A percentile compares a stretch with the other conserved stretches of the same genome.
These are phyloP conservation scores for Sugiyamaella castrensis DNA, from an alignment of 1,139 yeast genomes.

Conservation along the genomic window DNA sequence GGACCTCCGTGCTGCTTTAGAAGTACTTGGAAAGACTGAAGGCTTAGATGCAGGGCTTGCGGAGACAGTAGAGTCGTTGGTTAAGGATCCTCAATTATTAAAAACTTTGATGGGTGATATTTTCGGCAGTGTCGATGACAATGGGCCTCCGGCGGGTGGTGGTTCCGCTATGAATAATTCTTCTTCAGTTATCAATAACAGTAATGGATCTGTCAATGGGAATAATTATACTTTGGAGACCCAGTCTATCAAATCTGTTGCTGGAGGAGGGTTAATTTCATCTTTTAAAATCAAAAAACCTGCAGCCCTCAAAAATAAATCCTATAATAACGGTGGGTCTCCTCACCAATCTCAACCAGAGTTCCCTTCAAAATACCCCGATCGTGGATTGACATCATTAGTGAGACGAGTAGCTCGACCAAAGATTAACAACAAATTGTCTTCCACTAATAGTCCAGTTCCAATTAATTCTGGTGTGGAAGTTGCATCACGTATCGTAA, in stretches of 20 bases:
- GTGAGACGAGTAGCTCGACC: conserved; percentile 8
- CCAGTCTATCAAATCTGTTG: conserved; percentile 9
- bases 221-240: conserved; percentile 8
- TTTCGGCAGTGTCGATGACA: conserved; percentile 13
- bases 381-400: conserved; percentile 16
- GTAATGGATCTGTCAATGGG: not conserved
- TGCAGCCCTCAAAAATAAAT: not conserved
- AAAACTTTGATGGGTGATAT: conserved; percentile 23
- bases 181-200: not conserved
- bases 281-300: conserved; percentile 15
- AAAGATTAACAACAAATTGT: not conserved
- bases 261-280: conserved; percentile 16
- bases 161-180: not conserved
- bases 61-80: conserved; percentile 28
- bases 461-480: too few relatives aligned
- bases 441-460: not conserved
- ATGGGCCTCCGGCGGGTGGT: not conserved
- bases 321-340: too few relatives aligned
- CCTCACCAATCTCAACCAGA: conserved; percentile 4
- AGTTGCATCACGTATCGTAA: too few relatives aligned
- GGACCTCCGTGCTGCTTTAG: conserved; percentile 21
- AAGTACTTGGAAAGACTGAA: conserved; percentile 19
- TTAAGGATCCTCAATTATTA: conserved; percentile 31
- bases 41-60: conserved; percentile 26
- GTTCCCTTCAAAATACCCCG: conserved; percentile 17